phyloP scores from a whole-genome alignment of 2,329 filamentous ascomycete species.

The Penicillium aurantiogriseum region DNA sequence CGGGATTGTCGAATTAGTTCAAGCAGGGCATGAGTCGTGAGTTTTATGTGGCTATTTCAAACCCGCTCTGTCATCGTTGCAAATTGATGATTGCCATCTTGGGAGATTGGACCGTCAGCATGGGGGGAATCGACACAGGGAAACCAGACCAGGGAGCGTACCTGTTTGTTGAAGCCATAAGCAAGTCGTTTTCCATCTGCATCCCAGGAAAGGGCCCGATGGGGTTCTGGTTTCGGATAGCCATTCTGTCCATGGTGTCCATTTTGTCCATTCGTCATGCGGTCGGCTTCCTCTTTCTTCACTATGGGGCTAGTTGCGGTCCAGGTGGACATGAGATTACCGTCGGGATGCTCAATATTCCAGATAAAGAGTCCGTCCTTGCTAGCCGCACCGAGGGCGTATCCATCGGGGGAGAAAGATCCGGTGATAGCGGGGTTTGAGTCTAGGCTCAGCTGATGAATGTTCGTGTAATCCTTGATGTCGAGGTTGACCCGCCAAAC shows the following conservation, averaged over 20 bases:
- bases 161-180: constrained; percentile 51
- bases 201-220: constrained; percentile 52
- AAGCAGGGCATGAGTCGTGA: constrained; percentile 9
- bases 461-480: constrained; percentile 35
- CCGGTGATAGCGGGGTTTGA: constrained; percentile 42
- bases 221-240: constrained; percentile 25
- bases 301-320: constrained; percentile 31
- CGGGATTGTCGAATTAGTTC: constrained; percentile 2
- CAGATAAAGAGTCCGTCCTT: constrained; percentile 47
- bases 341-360: constrained; percentile 45
- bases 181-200: constrained; percentile 54
- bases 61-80: constrained; percentile 34
- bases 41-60: constrained; percentile 1
- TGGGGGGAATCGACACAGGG: neutral
- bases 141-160: constrained; percentile 29
- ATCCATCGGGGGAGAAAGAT: constrained; percentile 49
- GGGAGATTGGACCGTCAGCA: neutral
- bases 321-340: constrained; percentile 45
- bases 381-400: constrained; percentile 46
- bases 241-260: constrained; percentile 36
- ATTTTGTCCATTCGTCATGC: constrained; percentile 38
- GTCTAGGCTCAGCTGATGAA: constrained; percentile 40
- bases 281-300: constrained; percentile 34
- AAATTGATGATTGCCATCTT: constrained; percentile 43
- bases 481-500: constrained; percentile 46